Evolutionary conservation across 2,329 filamentous ascomycete genomes (phyloP).

Genomic region (Talaromyces sp.): DNA sequence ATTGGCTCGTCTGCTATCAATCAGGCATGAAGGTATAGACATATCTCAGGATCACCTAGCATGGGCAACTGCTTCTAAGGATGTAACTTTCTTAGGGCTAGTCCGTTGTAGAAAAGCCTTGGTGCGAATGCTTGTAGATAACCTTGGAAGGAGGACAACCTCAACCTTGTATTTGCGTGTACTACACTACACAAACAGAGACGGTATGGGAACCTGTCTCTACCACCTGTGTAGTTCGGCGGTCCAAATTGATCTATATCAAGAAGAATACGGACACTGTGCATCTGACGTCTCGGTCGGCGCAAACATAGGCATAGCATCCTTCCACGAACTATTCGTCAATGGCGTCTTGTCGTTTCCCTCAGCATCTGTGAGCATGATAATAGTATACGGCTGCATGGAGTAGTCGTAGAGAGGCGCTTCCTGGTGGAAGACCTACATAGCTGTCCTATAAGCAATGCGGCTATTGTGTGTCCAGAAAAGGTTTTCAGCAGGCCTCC

Average conservation of each 20-base stretch:
- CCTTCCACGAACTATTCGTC: too few relatives aligned
- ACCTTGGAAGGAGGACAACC: not conserved
- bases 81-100: not conserved
- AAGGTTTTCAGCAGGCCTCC: not conserved
- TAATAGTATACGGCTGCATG: too few relatives aligned
- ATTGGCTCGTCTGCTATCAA: not conserved
- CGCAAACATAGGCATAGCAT: too few relatives aligned
- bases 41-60: not conserved
- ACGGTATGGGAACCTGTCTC: not conserved
- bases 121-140: not conserved
- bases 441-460: too few relatives aligned
- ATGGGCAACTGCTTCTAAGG: not conserved
- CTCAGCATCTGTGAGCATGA: too few relatives aligned
- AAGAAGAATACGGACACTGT: not conserved
- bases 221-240: not conserved
- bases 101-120: not conserved
- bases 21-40: not conserved
- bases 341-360: too few relatives aligned
- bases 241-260: not conserved
- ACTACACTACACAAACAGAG: not conserved
- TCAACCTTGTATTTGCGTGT: not conserved
- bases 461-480: not conserved
- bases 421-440: too few relatives aligned
- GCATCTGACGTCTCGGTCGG: too few relatives aligned
- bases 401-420: too few relatives aligned